phyloP scores from a whole-genome alignment of 805 yeast species.

The Maudiozyma bulderi region DNA sequence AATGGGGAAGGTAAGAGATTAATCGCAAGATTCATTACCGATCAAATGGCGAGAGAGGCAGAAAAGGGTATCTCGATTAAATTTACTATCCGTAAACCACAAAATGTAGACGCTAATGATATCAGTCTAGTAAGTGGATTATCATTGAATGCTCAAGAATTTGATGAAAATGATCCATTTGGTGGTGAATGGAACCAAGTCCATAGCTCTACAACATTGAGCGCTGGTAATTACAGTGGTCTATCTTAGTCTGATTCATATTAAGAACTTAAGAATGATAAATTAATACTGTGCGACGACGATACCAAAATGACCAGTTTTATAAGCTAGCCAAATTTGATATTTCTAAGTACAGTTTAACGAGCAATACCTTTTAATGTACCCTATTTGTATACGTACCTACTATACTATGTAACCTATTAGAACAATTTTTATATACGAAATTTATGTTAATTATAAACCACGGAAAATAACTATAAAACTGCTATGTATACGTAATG shows the following conservation, averaged over 20 bases:
- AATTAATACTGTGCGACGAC: too few species aligned
- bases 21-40: slow-evolving; percentile 79
- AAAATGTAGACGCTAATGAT: slow-evolving; percentile 18
- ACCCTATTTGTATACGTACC: too few species aligned
- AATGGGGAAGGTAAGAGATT: slow-evolving; percentile 48
- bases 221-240: slow-evolving; percentile 32
- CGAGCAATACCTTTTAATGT: too few species aligned
- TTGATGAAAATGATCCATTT: slow-evolving; percentile 33
- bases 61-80: slow-evolving; percentile 65
- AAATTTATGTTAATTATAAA: too few species aligned
- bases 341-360: too few species aligned
- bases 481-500: too few species aligned
- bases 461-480: too few species aligned
- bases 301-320: too few species aligned
- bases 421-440: too few species aligned
- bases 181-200: slow-evolving; percentile 30
- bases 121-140: slow-evolving; percentile 41
- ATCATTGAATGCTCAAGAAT: slow-evolving; percentile 30
- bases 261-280: too few species aligned
- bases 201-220: slow-evolving; percentile 27
- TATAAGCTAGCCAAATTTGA: too few species aligned
- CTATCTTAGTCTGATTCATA: slow-evolving; percentile 10
- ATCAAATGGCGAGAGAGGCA: slow-evolving; percentile 59
- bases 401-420: too few species aligned
- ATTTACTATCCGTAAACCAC: slow-evolving; percentile 37